phyloP scores from a whole-genome alignment of 2,329 filamentous ascomycete species.

The Penicillium sp. region DNA sequence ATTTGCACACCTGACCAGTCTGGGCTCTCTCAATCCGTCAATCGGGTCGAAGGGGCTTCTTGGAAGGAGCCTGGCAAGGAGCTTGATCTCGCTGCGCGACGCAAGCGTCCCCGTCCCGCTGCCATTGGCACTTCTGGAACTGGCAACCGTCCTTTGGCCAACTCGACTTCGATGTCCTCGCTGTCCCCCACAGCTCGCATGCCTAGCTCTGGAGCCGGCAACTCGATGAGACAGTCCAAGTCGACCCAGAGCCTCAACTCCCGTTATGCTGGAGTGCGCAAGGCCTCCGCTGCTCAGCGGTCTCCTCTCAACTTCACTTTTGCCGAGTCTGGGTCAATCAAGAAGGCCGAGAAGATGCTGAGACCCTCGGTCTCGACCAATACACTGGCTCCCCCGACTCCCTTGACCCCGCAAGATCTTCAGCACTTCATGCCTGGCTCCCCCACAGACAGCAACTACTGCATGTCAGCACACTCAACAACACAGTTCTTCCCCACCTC shows the following conservation, averaged over 20 bases:
- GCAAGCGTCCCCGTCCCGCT: constrained; percentile 49
- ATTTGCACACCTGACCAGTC: constrained; percentile 31
- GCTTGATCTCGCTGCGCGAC: constrained; percentile 48
- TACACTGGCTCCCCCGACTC: constrained; percentile 44
- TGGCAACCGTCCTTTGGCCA: constrained; percentile 38
- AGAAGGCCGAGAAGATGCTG: constrained; percentile 37
- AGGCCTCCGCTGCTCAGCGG: constrained; percentile 47
- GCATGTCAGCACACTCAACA: constrained; percentile 35
- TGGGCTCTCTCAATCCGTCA: constrained; percentile 28
- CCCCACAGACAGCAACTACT: constrained; percentile 41
- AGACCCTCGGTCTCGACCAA: constrained; percentile 37
- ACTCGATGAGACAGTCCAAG: constrained; percentile 48
- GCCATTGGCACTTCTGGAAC: constrained; percentile 46
- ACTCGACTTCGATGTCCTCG: constrained; percentile 43
- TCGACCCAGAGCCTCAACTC: constrained; percentile 48
- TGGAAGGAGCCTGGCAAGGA: constrained; percentile 44
- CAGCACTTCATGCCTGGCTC: constrained; percentile 44
- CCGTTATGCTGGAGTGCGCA: constrained; percentile 49
- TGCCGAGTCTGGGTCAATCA: constrained; percentile 43
- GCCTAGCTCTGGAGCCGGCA: constrained; percentile 34
- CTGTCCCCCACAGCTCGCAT: constrained; percentile 43
- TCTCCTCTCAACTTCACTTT: constrained; percentile 51
- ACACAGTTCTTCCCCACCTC: constrained; percentile 39
- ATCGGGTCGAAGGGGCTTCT: constrained; percentile 25
- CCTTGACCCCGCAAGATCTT: constrained; percentile 46